Percentiles rank a stretch among this genome's conserved stretches.
Conservation (phyloP, 441 rosid genomes). For the Brassica balearica region DNA sequence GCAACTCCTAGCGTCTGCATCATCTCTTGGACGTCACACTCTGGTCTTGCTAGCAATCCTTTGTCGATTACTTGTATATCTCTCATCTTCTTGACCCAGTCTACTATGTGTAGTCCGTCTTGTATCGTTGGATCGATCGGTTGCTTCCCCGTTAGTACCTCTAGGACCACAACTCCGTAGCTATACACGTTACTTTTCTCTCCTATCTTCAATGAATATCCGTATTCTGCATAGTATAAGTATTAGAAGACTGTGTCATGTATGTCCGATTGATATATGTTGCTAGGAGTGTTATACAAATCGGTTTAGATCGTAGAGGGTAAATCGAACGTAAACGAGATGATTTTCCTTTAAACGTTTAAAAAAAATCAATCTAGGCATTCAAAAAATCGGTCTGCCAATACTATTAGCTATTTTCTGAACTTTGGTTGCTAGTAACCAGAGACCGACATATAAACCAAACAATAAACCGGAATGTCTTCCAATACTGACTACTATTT, state of each 20-base stretch:
- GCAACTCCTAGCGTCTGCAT: conserved; percentile 64
- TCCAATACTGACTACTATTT: background rate
- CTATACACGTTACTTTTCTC: conserved; percentile 76
- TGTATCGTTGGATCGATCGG: conserved; percentile 82
- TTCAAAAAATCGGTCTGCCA: too few relatives aligned
- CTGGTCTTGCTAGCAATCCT: conserved; percentile 48
- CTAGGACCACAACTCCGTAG: conserved; percentile 72
- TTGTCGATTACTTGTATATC: conserved; percentile 56
- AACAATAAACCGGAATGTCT: conserved; percentile 1
- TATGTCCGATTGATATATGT: conserved; percentile 3
- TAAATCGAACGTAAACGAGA: too few relatives aligned
- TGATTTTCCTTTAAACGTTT: too few relatives aligned
- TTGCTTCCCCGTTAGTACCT: conserved; percentile 76
- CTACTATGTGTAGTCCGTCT: conserved; percentile 70
- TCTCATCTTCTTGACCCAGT: conserved; percentile 61
- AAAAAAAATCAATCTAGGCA: too few relatives aligned
- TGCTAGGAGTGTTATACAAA: background rate
- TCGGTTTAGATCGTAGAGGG: too few relatives aligned
- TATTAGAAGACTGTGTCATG: background rate
- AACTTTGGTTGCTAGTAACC: background rate
- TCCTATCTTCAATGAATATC: conserved; percentile 72
- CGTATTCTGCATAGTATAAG: conserved; percentile 55
- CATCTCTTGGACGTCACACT: conserved; percentile 61
- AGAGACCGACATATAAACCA: background rate
- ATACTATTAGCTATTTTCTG: too few relatives aligned